Conservation (phyloP, 345 rosid species). For the Alliaria petiolata region DNA sequence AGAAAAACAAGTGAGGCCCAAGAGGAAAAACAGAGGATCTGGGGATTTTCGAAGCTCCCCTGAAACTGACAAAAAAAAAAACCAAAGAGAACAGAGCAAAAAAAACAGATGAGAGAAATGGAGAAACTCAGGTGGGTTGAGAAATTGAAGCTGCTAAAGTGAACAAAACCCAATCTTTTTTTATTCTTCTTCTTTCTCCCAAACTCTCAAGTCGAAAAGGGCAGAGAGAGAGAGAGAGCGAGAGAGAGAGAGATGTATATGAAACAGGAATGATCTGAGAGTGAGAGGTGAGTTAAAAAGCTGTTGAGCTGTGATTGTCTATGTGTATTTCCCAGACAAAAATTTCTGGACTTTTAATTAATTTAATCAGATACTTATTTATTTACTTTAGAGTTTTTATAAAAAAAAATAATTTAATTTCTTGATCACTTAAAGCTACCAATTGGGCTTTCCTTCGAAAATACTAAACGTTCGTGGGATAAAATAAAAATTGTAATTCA, state of each 20-base stretch:
- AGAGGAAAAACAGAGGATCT: slow-evolving; percentile 16
- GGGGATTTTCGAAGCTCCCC: neutral
- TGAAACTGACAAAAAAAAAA: neutral
- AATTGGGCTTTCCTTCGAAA: neutral
- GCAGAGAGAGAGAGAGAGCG: slow-evolving; percentile 4
- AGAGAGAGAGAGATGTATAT: slow-evolving; percentile 27
- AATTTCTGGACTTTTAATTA: slow-evolving; percentile 17
- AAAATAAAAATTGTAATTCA: neutral
- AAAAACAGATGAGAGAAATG: slow-evolving; percentile 3
- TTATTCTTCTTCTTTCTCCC: slow-evolving; percentile 14
- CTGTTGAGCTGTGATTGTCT: slow-evolving; percentile 73
- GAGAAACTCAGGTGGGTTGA: slow-evolving; percentile 14
- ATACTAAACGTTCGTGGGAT: neutral
- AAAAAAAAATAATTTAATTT: too few species aligned
- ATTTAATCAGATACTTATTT: neutral
- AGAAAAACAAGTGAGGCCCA: neutral
- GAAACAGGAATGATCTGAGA: slow-evolving; percentile 36
- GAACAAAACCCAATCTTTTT: neutral
- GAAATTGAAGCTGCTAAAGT: slow-evolving; percentile 2
- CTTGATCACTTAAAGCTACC: neutral
- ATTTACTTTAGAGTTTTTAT: neutral
- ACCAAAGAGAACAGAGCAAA: neutral
- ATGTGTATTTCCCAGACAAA: slow-evolving; percentile 30
- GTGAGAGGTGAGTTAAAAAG: slow-evolving; percentile 41
- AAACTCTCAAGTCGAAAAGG: slow-evolving; percentile 6